Conservation (phyloP, 768 basidiomycete genomes). For the Suillus placidus region DNA sequence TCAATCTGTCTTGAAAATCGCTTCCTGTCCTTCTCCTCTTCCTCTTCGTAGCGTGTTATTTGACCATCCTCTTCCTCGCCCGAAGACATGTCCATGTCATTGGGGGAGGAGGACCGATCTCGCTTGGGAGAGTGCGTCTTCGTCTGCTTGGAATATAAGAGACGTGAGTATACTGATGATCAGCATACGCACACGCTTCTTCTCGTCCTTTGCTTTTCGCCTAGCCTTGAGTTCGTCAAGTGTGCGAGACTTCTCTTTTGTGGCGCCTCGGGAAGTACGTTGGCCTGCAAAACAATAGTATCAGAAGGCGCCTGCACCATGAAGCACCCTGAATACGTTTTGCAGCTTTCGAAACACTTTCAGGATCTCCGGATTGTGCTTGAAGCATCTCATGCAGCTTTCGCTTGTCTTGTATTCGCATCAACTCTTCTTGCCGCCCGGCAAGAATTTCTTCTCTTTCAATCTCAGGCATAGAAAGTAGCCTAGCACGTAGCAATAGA, state of each 20-base stretch:
- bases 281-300: conserved; percentile 52
- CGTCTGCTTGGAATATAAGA: conserved; percentile 40
- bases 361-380: conserved; percentile 58
- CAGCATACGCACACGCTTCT: conserved; percentile 64
- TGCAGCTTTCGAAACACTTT: conserved; percentile 69
- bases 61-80: conserved; percentile 78
- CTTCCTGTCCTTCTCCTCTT: conserved; percentile 66
- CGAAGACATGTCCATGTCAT: conserved; percentile 85
- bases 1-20: conserved; percentile 47
- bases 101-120: conserved; percentile 77
- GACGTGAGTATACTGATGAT: conserved; percentile 8
- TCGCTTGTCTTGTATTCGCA: conserved; percentile 69
- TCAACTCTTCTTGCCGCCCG: conserved; percentile 77
- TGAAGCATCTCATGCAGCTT: conserved; percentile 75
- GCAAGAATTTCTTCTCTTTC: conserved; percentile 88
- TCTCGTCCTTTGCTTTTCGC: conserved; percentile 87
- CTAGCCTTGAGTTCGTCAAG: conserved; percentile 85
- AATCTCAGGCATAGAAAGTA: conserved; percentile 81
- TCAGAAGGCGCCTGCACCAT: conserved; percentile 13
- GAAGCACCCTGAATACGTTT: conserved; percentile 59
- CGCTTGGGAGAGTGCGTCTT: conserved; percentile 60
- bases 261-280: conserved; percentile 70
- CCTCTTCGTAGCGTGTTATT: conserved; percentile 71
- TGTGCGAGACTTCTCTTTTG: conserved; percentile 78
- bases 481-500: conserved; percentile 44